phyloP scores from a whole-genome alignment of 2,329 filamentous ascomycete species.

The Diaporthe aspalathi region DNA sequence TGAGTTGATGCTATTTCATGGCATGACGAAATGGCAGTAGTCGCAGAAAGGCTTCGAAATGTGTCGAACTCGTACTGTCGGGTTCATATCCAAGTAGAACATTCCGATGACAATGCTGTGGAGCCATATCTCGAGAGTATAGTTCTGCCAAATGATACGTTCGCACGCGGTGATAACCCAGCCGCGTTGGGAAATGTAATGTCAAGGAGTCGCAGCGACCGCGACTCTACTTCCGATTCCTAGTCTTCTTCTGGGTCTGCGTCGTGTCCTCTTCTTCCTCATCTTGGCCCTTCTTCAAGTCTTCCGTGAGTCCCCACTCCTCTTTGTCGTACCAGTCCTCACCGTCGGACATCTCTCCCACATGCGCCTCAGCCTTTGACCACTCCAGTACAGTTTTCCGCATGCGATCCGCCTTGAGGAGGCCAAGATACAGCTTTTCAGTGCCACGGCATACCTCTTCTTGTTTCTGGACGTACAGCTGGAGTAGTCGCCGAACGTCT shows the following conservation, averaged over 20 bases:
- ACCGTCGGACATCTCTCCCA: conserved; percentile 83
- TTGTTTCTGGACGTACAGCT: conserved; percentile 86
- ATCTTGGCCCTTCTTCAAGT: conserved; percentile 83
- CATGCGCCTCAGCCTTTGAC: conserved; percentile 82
- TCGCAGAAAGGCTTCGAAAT: background rate
- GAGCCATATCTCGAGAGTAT: background rate
- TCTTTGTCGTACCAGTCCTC: conserved; percentile 91
- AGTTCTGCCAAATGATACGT: background rate
- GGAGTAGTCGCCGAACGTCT: conserved; percentile 78
- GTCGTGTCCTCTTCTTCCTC: conserved; percentile 81
- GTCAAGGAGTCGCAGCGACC: background rate
- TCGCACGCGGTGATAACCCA: background rate
- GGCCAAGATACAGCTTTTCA: conserved; percentile 74
- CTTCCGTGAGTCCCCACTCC: conserved; percentile 80
- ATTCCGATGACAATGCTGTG: background rate
- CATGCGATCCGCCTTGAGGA: conserved; percentile 78
- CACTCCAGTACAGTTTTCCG: conserved; percentile 78
- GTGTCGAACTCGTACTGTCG: background rate
- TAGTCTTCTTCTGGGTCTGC: conserved; percentile 70
- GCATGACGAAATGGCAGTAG: background rate
- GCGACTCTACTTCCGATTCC: conserved; percentile 61
- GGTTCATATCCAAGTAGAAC: background rate
- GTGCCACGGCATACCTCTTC: conserved; percentile 83
- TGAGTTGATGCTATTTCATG: background rate
- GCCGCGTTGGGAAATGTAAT: background rate